phyloP scores from a whole-genome alignment of 306 rosid species.

The Malus sylvestris region DNA sequence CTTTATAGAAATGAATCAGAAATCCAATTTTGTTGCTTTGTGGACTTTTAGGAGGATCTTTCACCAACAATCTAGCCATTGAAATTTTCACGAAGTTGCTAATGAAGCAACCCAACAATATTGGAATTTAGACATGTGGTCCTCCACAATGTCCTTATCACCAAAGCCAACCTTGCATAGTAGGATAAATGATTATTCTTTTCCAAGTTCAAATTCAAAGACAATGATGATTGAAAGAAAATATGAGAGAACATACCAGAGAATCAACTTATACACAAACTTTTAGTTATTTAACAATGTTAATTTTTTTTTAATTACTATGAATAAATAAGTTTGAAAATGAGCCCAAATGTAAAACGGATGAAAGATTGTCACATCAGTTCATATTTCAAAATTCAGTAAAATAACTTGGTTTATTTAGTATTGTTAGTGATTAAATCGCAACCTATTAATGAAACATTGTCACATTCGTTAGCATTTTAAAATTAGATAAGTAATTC shows the following conservation, averaged over 20 bases:
- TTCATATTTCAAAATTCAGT: too few relatives aligned
- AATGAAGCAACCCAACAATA: not conserved
- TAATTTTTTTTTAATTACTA: not conserved
- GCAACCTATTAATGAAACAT: not conserved
- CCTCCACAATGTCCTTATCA: constrained; percentile 18
- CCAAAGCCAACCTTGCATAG: not conserved
- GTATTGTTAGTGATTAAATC: not conserved
- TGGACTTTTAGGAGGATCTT: constrained; percentile 53
- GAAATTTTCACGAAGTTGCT: constrained; percentile 38
- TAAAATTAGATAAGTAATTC: too few relatives aligned
- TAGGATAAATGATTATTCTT: not conserved
- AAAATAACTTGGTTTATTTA: too few relatives aligned
- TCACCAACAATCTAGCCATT: constrained; percentile 71
- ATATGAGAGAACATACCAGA: too few relatives aligned
- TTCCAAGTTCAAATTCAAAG: not conserved
- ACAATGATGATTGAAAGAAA: not conserved
- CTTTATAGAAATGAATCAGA: constrained; percentile 11
- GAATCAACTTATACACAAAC: not conserved
- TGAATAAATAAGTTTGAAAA: not conserved
- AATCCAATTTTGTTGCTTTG: constrained; percentile 43
- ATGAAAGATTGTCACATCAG: not conserved
- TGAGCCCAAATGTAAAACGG: not conserved
- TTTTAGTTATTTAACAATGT: too few relatives aligned
- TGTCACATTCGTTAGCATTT: too few relatives aligned
- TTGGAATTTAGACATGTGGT: constrained; percentile 20